phyloP scores from a whole-genome alignment of 2,329 filamentous ascomycete species.

The Nemania sp. region DNA sequence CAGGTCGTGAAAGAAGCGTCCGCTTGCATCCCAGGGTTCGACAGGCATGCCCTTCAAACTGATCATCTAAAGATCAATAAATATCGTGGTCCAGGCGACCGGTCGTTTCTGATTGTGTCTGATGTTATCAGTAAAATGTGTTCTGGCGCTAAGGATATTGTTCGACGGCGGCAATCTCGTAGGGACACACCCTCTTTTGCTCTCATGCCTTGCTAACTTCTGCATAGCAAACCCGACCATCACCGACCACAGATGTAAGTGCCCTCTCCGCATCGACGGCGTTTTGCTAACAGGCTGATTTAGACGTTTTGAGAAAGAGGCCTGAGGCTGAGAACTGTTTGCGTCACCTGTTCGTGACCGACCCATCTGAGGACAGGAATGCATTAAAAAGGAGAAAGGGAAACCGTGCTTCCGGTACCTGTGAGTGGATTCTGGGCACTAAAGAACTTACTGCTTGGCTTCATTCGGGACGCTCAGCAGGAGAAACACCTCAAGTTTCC shows the following conservation, averaged over 20 bases:
- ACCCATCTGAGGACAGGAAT: not conserved
- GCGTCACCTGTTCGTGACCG: not conserved
- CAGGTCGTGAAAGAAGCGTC: not conserved
- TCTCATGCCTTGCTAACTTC: not conserved
- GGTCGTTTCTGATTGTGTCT: not conserved
- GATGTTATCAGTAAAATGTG: not conserved
- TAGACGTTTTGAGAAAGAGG: not conserved
- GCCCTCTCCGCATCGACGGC: not conserved
- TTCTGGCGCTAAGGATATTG: not conserved
- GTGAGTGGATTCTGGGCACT: not conserved
- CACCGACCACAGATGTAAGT: not conserved
- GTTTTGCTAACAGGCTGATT: not conserved
- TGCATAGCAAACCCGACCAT: not conserved
- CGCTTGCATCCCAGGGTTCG: not conserved
- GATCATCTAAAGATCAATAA: not conserved
- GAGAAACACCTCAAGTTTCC: not conserved
- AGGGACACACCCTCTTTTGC: not conserved
- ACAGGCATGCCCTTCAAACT: not conserved
- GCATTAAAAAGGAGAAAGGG: not conserved
- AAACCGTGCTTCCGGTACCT: not conserved
- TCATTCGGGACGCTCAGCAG: not conserved
- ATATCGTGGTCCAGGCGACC: not conserved
- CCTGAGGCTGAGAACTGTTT: not conserved
- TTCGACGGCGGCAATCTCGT: not conserved
- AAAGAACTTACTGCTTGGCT: not conserved